phyloP scores from a whole-genome alignment of 805 yeast genomes.

The Kurtzmaniella fragi region DNA sequence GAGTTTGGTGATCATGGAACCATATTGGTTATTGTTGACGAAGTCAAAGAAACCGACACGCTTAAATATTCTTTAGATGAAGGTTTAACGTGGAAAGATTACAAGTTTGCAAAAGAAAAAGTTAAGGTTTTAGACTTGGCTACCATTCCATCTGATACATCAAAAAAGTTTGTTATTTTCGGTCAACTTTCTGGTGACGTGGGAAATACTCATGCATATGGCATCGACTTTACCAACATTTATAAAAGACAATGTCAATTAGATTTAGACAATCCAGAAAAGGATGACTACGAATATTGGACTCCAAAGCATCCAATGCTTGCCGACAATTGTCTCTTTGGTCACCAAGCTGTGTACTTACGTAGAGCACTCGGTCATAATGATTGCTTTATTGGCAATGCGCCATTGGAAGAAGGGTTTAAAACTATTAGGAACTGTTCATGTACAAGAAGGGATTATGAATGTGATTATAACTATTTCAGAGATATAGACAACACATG shows the following conservation, averaged over 20 bases:
- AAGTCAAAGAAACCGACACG: constrained; percentile 51
- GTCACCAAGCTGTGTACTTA: constrained; percentile 37
- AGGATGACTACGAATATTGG: constrained; percentile 41
- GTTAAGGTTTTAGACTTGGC: constrained; percentile 66
- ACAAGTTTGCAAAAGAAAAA: constrained; percentile 52
- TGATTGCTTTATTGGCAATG: constrained; percentile 69
- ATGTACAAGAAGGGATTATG: constrained; percentile 83
- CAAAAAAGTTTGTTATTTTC: constrained; percentile 69
- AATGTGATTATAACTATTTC: constrained; percentile 85
- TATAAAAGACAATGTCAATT: constrained; percentile 37
- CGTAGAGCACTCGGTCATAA: constrained; percentile 40
- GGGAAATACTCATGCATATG: constrained; percentile 36
- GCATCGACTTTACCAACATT: constrained; percentile 33
- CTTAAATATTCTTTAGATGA: constrained; percentile 69
- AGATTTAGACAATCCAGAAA: constrained; percentile 36
- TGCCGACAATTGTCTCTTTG: constrained; percentile 37
- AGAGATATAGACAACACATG: constrained; percentile 79
- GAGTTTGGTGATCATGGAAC: constrained; percentile 96
- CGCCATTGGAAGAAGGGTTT: constrained; percentile 52
- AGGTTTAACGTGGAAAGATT: constrained; percentile 72
- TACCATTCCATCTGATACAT: constrained; percentile 90
- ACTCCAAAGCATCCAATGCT: constrained; percentile 33
- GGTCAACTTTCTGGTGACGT: constrained; percentile 36
- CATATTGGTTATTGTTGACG: constrained; percentile 66
- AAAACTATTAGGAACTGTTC: constrained; percentile 62